Evolutionary conservation across 2,329 filamentous ascomycete genomes (phyloP).

Genomic region (Rhexocercosporidium sp.): DNA sequence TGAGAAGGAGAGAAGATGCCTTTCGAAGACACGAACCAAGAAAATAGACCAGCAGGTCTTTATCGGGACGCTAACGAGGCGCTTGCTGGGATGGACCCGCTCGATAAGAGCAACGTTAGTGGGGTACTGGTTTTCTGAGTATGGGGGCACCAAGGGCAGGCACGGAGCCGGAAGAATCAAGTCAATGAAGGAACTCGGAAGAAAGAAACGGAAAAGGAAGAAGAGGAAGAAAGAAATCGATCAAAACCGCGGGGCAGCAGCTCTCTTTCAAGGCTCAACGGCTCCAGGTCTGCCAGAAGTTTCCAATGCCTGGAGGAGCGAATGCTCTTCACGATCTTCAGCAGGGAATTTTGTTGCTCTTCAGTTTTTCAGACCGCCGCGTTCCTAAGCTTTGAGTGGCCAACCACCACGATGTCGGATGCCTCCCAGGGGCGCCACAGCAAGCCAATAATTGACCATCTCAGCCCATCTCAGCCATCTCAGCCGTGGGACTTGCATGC

Average conservation of each 20-base stretch:
- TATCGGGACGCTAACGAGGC: constrained; percentile 15
- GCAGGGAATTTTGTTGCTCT: constrained; percentile 19
- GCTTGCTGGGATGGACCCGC: neutral
- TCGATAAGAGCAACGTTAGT: constrained; percentile 18
- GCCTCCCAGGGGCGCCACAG: constrained; percentile 14
- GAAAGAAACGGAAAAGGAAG: neutral
- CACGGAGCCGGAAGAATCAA: neutral
- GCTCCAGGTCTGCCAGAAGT: neutral
- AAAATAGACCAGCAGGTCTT: constrained; percentile 11
- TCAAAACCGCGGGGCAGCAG: neutral
- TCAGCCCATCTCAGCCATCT: neutral
- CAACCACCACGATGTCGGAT: constrained; percentile 15
- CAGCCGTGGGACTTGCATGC: constrained; percentile 23
- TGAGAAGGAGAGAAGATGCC: neutral
- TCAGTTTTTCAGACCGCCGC: constrained; percentile 24
- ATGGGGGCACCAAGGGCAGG: neutral
- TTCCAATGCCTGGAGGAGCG: constrained; percentile 1
- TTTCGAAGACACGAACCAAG: neutral
- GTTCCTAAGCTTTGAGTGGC: constrained; percentile 14
- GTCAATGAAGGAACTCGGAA: neutral
- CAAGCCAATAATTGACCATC: constrained; percentile 22
- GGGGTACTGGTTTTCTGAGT: constrained; percentile 1
- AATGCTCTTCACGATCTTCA: constrained; percentile 3
- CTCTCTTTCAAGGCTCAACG: neutral
- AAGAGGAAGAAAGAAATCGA: neutral